phyloP scores from a whole-genome alignment of 2,329 filamentous ascomycete genomes.

The Penicillium sp. region DNA sequence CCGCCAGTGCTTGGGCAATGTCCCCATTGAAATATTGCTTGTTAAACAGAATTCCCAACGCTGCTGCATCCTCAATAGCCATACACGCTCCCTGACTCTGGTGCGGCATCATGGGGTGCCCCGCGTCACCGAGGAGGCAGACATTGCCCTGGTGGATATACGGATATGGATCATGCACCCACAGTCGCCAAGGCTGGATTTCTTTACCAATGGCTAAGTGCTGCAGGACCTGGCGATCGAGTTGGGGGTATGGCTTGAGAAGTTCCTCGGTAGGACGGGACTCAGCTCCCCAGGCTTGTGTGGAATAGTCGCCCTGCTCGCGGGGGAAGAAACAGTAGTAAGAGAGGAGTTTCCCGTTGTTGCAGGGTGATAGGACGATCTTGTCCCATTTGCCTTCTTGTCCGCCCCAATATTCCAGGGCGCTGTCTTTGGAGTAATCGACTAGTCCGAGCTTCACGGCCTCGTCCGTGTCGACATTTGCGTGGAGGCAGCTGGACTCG shows the following conservation, averaged over 20 bases:
- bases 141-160: conserved; percentile 57
- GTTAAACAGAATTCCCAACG: conserved; percentile 65
- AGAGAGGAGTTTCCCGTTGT: conserved; percentile 66
- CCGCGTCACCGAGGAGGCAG: conserved; percentile 68
- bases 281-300: conserved; percentile 63
- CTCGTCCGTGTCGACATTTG: conserved; percentile 66
- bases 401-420: conserved; percentile 73
- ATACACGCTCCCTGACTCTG: conserved; percentile 72
- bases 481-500: conserved; percentile 66
- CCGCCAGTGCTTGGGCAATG: conserved; percentile 51
- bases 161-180: conserved; percentile 66
- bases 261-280: conserved; percentile 61
- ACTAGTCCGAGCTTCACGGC: conserved; percentile 63
- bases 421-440: conserved; percentile 64
- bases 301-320: conserved; percentile 63
- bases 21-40: conserved; percentile 53
- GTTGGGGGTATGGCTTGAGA: conserved; percentile 62
- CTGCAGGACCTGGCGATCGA: conserved; percentile 61
- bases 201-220: conserved; percentile 66
- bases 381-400: conserved; percentile 65
- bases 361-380: conserved; percentile 72
- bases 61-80: conserved; percentile 70
- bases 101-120: conserved; percentile 71
- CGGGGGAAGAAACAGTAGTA: conserved; percentile 74
- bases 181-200: conserved; percentile 69